A percentile compares a stretch with the other conserved stretches of the same genome.
phyloP scores from a whole-genome alignment of 2,329 filamentous ascomycete genomes.

The Talaromyces sp. region DNA sequence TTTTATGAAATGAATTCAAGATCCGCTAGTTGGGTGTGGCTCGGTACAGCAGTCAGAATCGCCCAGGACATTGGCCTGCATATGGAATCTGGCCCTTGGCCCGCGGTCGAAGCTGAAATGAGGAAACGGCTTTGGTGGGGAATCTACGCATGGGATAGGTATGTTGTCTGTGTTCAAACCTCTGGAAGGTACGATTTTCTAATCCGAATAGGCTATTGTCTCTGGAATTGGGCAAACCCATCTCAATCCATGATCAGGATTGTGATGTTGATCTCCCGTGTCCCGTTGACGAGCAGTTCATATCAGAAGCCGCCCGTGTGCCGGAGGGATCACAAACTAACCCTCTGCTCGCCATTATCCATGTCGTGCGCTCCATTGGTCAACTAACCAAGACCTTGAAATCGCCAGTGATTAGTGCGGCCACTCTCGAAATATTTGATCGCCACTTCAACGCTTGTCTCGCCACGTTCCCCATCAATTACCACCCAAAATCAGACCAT shows the following conservation, averaged over 20 bases:
- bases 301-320: slow-evolving; percentile 47
- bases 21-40: slow-evolving; percentile 80
- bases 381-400: slow-evolving; percentile 68
- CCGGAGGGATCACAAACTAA: slow-evolving; percentile 54
- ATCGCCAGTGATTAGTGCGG: slow-evolving; percentile 60
- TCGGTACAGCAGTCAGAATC: slow-evolving; percentile 72
- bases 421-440: slow-evolving; percentile 73
- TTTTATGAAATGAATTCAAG: slow-evolving; percentile 82
- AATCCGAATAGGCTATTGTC: slow-evolving; percentile 59
- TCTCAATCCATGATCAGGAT: slow-evolving; percentile 80
- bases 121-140: slow-evolving; percentile 89
- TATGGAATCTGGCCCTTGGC: slow-evolving; percentile 66
- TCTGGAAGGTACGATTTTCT: neutral
- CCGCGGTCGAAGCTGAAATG: slow-evolving; percentile 77
- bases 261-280: slow-evolving; percentile 80
- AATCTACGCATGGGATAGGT: slow-evolving; percentile 84
- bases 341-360: slow-evolving; percentile 72
- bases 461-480: slow-evolving; percentile 68
- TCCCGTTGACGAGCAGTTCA: slow-evolving; percentile 68
- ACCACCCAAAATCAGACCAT: slow-evolving; percentile 62
- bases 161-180: slow-evolving; percentile 20
- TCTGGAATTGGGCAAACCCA: slow-evolving; percentile 73
- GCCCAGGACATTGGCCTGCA: slow-evolving; percentile 83
- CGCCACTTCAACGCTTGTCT: slow-evolving; percentile 73
- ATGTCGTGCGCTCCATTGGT: slow-evolving; percentile 73